phyloP scores from a whole-genome alignment of 306 rosid genomes.

The Bauhinia variegata region DNA sequence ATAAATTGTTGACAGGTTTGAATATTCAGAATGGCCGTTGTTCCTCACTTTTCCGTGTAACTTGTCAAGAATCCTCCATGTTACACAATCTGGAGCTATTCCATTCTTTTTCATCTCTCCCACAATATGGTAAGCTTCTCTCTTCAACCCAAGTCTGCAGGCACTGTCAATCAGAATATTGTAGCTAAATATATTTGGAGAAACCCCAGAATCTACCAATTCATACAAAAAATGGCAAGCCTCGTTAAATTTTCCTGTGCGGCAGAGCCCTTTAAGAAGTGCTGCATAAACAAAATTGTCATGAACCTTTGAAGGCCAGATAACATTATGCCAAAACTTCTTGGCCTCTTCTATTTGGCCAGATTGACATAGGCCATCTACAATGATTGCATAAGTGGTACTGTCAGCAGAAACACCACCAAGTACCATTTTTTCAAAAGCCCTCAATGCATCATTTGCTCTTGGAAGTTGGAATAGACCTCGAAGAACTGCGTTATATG shows the following conservation, averaged over 20 bases:
- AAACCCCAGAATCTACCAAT: conserved; percentile 76
- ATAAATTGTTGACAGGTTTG: conserved; percentile 32
- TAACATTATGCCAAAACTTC: conserved; percentile 71
- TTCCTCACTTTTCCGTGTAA: conserved; percentile 45
- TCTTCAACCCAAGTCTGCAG: conserved; percentile 59
- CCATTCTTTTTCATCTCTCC: conserved; percentile 86
- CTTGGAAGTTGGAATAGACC: conserved; percentile 66
- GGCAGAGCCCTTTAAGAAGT: conserved; percentile 76
- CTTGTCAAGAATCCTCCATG: conserved; percentile 90
- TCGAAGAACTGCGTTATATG: conserved; percentile 68
- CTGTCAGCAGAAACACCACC: conserved; percentile 54
- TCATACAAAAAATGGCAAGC: conserved; percentile 86
- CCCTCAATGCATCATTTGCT: conserved; percentile 55
- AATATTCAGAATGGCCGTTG: conserved; percentile 33
- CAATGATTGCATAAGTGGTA: conserved; percentile 61
- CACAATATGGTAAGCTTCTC: conserved; percentile 71
- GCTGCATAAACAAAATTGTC: conserved; percentile 83
- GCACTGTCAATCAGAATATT: conserved; percentile 77
- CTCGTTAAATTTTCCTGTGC: conserved; percentile 51
- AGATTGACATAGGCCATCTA: conserved; percentile 67
- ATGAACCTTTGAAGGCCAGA: conserved; percentile 85
- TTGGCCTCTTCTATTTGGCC: conserved; percentile 74
- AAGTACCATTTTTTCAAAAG: conserved; percentile 51
- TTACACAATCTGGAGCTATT: conserved; percentile 71
- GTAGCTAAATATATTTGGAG: conserved; percentile 73